These are phyloP conservation scores for Striga asiatica DNA, from an alignment of 257 asterid genomes.

Conservation along the genomic window DNA sequence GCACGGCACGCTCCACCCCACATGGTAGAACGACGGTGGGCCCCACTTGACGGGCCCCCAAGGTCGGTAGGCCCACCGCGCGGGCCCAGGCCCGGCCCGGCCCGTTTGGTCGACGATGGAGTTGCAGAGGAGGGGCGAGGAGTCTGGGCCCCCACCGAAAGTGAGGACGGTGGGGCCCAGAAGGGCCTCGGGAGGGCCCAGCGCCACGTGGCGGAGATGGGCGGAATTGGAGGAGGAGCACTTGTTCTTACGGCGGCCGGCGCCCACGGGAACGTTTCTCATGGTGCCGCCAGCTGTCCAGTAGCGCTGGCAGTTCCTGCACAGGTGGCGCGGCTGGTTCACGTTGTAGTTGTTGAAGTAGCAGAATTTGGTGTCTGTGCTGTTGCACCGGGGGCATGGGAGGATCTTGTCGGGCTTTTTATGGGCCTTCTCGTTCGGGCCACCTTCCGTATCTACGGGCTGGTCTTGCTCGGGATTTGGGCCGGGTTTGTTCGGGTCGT, in stretches of 20 bases:
- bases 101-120: too few species aligned
- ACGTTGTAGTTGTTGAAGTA: slow-evolving; percentile 88
- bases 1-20: too few species aligned
- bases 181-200: slow-evolving; percentile 21
- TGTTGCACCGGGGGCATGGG: slow-evolving; percentile 79
- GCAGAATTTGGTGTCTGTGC: slow-evolving; percentile 84
- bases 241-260: slow-evolving; percentile 82
- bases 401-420: slow-evolving; percentile 68
- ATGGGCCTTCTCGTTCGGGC: too few species aligned
- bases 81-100: too few species aligned
- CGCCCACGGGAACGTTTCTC: slow-evolving; percentile 80
- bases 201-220: slow-evolving; percentile 23
- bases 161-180: slow-evolving; percentile 8
- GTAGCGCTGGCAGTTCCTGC: slow-evolving; percentile 78
- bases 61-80: too few species aligned
- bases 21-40: too few species aligned
- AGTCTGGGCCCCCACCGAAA: too few species aligned
- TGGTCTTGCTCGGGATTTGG: too few species aligned
- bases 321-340: slow-evolving; percentile 75
- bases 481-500: too few species aligned
- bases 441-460: too few species aligned
- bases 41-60: too few species aligned
- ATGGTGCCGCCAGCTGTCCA: slow-evolving; percentile 92
- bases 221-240: slow-evolving; percentile 14
- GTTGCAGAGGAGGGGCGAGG: too few species aligned